A percentile compares a stretch with the other conserved stretches of the same genome.
phyloP scores from a whole-genome alignment of 257 asterid species.

The Plantago major region DNA sequence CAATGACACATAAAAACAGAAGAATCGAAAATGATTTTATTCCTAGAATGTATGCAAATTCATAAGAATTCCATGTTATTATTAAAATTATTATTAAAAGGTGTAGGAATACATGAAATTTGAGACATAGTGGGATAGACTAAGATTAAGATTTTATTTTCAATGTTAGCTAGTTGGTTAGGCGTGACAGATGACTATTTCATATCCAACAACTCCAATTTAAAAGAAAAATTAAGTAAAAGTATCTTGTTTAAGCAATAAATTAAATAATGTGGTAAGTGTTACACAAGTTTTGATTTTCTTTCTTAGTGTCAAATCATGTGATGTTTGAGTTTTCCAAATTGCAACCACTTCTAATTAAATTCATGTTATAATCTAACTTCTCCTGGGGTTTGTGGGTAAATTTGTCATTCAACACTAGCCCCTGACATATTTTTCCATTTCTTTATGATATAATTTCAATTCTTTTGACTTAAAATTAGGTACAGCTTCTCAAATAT shows the following conservation, averaged over 20 bases:
- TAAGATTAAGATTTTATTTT: not conserved
- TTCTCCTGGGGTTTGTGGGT: conserved; percentile 39
- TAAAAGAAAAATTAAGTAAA: not conserved
- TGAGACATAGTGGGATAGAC: conserved; percentile 16
- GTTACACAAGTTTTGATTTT: conserved; percentile 11
- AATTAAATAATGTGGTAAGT: conserved; percentile 4
- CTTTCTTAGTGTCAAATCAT: conserved; percentile 25
- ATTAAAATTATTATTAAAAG: too few species aligned
- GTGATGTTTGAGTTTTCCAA: conserved; percentile 16
- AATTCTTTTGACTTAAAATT: too few species aligned
- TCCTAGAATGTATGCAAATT: too few species aligned
- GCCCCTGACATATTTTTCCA: too few species aligned
- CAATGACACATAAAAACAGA: too few species aligned
- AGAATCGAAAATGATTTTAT: too few species aligned
- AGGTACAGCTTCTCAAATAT: too few species aligned
- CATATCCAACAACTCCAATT: conserved; percentile 37
- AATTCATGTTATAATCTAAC: not conserved
- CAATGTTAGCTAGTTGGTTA: not conserved
- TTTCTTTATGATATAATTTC: too few species aligned
- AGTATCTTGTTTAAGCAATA: not conserved
- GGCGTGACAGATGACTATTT: conserved; percentile 30
- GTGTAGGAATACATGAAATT: not conserved
- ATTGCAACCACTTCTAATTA: conserved; percentile 24
- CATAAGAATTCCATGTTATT: too few species aligned
- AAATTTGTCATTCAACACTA: conserved; percentile 17